These are phyloP conservation scores for Neurospora discreta DNA, from an alignment of 495 filamentous ascomycete genomes.

Conservation along the genomic window DNA sequence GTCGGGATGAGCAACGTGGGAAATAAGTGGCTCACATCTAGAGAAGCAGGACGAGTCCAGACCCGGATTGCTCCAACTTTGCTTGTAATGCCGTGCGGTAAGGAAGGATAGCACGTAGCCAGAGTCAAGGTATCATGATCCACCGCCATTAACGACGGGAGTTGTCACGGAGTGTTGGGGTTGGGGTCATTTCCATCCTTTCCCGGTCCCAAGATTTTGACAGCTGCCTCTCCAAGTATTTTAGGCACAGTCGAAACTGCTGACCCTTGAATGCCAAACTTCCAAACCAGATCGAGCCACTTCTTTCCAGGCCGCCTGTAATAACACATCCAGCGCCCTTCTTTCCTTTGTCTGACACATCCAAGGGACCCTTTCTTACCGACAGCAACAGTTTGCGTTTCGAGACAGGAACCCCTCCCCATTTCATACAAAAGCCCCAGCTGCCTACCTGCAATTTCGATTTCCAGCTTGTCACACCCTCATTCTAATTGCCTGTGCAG, in stretches of 20 bases:
- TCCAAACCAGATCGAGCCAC: not conserved
- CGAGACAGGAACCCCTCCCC: not conserved
- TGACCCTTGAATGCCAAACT: not conserved
- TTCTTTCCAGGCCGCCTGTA: not conserved
- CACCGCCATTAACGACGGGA: not conserved
- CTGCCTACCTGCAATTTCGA: not conserved
- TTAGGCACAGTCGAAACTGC: not conserved
- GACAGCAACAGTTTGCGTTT: not conserved
- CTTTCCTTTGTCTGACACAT: not conserved
- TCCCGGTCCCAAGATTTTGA: not conserved
- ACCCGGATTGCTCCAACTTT: not conserved
- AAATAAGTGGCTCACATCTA: not conserved
- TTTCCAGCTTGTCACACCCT: not conserved
- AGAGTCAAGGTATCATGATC: not conserved
- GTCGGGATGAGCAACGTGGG: not conserved
- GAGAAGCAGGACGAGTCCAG: not conserved
- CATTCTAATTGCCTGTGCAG: not conserved
- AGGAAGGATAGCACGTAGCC: not conserved
- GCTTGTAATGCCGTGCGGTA: not conserved
- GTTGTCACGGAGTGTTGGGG: not conserved
- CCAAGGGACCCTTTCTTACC: not conserved
- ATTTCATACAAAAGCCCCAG: not conserved
- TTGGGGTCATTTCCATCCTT: not conserved
- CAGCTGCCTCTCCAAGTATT: conserved; percentile 1
- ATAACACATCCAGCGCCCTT: not conserved